phyloP scores from a whole-genome alignment of 441 rosid genomes.

The Erodium moschatum region DNA sequence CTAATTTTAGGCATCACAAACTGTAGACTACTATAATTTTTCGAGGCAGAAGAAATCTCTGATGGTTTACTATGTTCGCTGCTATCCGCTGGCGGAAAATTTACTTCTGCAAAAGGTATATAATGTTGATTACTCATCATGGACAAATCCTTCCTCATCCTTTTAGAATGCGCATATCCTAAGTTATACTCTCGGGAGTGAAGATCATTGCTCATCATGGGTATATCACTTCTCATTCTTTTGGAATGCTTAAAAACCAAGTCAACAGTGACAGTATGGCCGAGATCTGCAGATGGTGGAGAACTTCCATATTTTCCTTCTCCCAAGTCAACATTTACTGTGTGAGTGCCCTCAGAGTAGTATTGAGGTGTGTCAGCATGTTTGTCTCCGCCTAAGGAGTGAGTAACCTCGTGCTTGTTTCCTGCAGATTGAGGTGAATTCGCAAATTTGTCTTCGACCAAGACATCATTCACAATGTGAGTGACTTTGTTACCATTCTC shows the following conservation, averaged over 20 bases:
- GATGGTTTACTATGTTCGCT: not conserved
- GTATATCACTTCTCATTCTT: not conserved
- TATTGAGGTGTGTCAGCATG: not conserved
- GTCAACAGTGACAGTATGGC: not conserved
- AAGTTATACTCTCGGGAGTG: not conserved
- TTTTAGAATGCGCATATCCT: constrained; percentile 1
- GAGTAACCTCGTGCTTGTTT: not conserved
- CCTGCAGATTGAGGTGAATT: not conserved
- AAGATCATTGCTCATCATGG: not conserved
- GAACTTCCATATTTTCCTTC: not conserved
- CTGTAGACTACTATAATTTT: not conserved
- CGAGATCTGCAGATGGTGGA: not conserved
- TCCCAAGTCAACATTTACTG: not conserved
- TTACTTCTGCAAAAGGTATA: not conserved
- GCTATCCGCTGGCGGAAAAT: not conserved
- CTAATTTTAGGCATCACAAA: not conserved
- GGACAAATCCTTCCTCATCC: not conserved
- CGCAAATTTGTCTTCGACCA: not conserved
- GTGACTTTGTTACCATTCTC: not conserved
- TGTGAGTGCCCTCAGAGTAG: not conserved
- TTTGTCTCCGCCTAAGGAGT: not conserved
- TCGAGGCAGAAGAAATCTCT: not conserved
- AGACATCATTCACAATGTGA: not conserved
- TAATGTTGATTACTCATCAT: not conserved
- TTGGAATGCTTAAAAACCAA: constrained; percentile 2